Evolutionary conservation across 2,329 filamentous ascomycete genomes (phyloP).

Genomic region (Clathrospora elynae): DNA sequence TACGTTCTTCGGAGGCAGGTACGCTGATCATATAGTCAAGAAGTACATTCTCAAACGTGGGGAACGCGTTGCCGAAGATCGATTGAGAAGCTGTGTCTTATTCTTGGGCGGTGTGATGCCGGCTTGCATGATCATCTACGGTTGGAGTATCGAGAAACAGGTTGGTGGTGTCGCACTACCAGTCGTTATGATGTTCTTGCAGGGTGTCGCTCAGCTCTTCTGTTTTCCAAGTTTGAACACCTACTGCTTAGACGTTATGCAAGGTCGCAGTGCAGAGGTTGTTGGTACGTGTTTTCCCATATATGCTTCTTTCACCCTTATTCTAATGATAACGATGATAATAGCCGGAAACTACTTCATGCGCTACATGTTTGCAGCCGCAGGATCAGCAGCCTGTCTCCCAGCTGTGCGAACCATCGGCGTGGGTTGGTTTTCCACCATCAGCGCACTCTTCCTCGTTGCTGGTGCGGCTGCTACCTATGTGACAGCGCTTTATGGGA

Average conservation of each 20-base stretch:
- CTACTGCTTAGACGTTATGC: conserved; percentile 84
- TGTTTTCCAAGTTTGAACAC: conserved; percentile 78
- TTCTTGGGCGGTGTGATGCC: conserved; percentile 65
- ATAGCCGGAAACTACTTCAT: conserved; percentile 77
- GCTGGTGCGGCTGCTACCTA: conserved; percentile 53
- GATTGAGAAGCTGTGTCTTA: conserved; percentile 60
- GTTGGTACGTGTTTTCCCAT: conserved; percentile 50
- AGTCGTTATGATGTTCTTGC: conserved; percentile 74
- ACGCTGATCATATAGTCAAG: conserved; percentile 69
- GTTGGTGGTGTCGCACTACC: conserved; percentile 65
- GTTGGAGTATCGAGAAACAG: conserved; percentile 64
- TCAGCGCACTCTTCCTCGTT: conserved; percentile 64
- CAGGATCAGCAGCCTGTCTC: conserved; percentile 72
- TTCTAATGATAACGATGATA: conserved; percentile 2
- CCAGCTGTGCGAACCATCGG: conserved; percentile 76
- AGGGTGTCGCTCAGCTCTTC: conserved; percentile 75
- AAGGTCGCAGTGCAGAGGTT: conserved; percentile 70
- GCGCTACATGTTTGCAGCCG: conserved; percentile 74
- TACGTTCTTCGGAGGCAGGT: conserved; percentile 73
- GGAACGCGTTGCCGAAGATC: conserved; percentile 69
- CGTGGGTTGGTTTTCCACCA: conserved; percentile 80
- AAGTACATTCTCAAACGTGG: conserved; percentile 67
- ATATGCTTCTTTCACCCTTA: not conserved
- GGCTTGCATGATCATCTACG: conserved; percentile 69
- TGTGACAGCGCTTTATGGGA: conserved; percentile 58